These are phyloP conservation scores for Carnegiea gigantea DNA, from an alignment of 179 eudicot species.

Conservation along the genomic window DNA sequence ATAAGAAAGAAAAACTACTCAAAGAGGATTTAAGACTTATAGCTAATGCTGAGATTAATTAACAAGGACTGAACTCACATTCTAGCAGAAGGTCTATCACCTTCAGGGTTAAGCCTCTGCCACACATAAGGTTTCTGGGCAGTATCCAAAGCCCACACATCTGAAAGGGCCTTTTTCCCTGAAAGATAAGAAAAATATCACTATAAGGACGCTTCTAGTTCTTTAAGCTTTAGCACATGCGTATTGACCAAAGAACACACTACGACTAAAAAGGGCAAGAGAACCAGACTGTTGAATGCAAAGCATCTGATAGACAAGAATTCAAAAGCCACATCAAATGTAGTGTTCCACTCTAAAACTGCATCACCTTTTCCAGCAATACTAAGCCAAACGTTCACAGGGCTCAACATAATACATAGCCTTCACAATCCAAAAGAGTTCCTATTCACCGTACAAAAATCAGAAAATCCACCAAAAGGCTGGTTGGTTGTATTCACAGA, in stretches of 20 bases:
- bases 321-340: not conserved
- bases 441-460: not conserved
- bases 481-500: not conserved
- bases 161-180: constrained; percentile 93
- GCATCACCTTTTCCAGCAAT: not conserved
- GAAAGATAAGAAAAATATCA: constrained; percentile 24
- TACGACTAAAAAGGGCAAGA: constrained; percentile 4
- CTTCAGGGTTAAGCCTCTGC: constrained; percentile 87
- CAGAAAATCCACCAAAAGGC: not conserved
- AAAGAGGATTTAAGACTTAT: not conserved
- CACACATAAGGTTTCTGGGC: constrained; percentile 96
- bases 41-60: constrained; percentile 2
- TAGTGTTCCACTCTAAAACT: not conserved
- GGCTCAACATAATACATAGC: not conserved
- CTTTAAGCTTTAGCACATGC: not conserved
- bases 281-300: not conserved
- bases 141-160: constrained; percentile 96
- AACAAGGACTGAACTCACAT: constrained; percentile 67
- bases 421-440: not conserved
- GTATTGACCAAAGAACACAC: constrained; percentile 2
- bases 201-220: not conserved
- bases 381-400: not conserved
- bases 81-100: constrained; percentile 98
- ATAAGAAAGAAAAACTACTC: constrained; percentile 1
- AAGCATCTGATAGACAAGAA: not conserved